A percentile compares a stretch with the other conserved stretches of the same genome.
These are phyloP conservation scores for Staphylotrichum longicolle DNA, from an alignment of 495 filamentous ascomycete genomes.

Conservation along the genomic window DNA sequence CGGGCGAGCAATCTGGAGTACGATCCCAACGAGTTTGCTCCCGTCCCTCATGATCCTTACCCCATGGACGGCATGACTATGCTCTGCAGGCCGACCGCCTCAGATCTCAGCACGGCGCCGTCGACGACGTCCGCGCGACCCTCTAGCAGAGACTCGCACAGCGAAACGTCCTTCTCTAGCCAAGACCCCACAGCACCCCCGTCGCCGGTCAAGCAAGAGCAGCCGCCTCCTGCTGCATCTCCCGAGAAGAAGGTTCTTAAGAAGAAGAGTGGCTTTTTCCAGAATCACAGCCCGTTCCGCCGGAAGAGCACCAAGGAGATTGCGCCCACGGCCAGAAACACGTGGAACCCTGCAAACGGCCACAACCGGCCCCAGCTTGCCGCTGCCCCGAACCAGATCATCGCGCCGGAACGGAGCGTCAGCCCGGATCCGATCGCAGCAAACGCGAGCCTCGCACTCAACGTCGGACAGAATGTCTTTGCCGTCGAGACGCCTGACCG, in stretches of 20 bases:
- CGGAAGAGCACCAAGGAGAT: constrained; percentile 87
- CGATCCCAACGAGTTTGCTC: constrained; percentile 59
- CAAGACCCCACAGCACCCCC: constrained; percentile 58
- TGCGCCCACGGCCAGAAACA: constrained; percentile 47
- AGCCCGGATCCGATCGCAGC: constrained; percentile 91
- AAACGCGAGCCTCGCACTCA: constrained; percentile 89
- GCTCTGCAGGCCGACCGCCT: constrained; percentile 86
- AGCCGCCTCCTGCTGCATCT: constrained; percentile 36
- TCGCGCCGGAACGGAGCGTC: constrained; percentile 43
- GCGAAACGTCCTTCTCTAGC: constrained; percentile 92
- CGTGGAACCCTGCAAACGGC: constrained; percentile 47
- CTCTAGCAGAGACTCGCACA: constrained; percentile 84
- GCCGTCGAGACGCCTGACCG: constrained; percentile 83
- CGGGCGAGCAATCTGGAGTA: constrained; percentile 40
- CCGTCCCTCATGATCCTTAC: constrained; percentile 88
- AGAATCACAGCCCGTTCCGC: constrained; percentile 83
- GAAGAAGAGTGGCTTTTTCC: constrained; percentile 89
- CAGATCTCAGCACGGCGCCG: constrained; percentile 75
- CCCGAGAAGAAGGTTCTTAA: constrained; percentile 70
- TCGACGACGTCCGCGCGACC: constrained; percentile 64
- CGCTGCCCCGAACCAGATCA: constrained; percentile 28
- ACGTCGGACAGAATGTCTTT: constrained; percentile 95
- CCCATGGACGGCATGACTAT: constrained; percentile 98
- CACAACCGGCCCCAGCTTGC: constrained; percentile 32
- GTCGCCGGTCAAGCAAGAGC: constrained; percentile 50